Conservation (phyloP, 179 eudicot species). For the Actinidia arguta region DNA sequence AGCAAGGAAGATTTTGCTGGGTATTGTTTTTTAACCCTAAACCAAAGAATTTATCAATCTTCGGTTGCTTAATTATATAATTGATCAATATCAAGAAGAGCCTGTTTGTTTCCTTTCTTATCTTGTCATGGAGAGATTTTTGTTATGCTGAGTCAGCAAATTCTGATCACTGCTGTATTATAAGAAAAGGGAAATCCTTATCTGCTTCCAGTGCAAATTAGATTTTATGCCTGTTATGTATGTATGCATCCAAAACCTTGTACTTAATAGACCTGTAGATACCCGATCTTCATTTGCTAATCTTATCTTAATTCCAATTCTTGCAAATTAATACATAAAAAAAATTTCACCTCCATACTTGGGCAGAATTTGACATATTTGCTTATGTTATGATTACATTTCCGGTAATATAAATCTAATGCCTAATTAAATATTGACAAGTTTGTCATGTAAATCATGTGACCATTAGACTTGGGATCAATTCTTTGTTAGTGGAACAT, state of each 20-base stretch:
- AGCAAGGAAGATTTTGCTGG: constrained; percentile 86
- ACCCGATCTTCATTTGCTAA: not conserved
- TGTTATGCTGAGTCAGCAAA: not conserved
- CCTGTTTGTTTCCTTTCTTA: not conserved
- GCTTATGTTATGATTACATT: not conserved
- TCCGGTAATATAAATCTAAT: not conserved
- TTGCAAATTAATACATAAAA: constrained; percentile 12
- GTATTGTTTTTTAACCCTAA: constrained; percentile 59
- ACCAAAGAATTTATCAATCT: constrained; percentile 3
- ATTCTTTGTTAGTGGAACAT: too few relatives aligned
- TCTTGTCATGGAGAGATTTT: not conserved
- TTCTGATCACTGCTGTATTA: not conserved
- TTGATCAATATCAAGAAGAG: not conserved
- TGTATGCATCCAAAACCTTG: not conserved
- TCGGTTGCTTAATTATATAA: constrained; percentile 5
- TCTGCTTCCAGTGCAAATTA: not conserved
- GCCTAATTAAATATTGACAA: not conserved
- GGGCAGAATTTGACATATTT: not conserved
- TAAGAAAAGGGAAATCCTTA: not conserved
- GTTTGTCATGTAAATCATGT: not conserved
- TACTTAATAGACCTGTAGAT: not conserved
- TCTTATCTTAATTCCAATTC: not conserved
- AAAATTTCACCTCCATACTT: not conserved
- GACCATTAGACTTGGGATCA: not conserved
- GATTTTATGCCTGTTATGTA: not conserved